phyloP scores from a whole-genome alignment of 2,329 filamentous ascomycete species.

The Penicillium sp. region DNA sequence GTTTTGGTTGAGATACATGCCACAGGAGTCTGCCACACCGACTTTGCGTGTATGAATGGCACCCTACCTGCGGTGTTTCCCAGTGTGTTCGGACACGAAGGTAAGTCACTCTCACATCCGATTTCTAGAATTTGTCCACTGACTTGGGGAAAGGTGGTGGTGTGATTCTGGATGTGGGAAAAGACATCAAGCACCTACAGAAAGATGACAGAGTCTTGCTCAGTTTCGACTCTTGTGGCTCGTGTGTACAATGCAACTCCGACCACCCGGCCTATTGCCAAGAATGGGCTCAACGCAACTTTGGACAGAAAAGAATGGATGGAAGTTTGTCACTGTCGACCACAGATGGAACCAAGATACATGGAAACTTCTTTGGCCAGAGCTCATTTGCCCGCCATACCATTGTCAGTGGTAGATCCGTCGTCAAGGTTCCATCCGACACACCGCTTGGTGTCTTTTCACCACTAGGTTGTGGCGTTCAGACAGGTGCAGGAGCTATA shows the following conservation, averaged over 20 bases:
- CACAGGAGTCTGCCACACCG: slow-evolving; percentile 39
- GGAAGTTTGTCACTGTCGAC: not conserved
- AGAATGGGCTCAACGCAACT: slow-evolving; percentile 2
- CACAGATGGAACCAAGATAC: not conserved
- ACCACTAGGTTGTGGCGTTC: slow-evolving; percentile 35
- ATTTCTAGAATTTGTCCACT: not conserved
- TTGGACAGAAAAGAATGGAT: slow-evolving; percentile 8
- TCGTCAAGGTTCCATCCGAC: slow-evolving; percentile 20
- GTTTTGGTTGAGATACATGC: slow-evolving; percentile 37
- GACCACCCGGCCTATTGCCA: not conserved
- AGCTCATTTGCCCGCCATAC: slow-evolving; percentile 36
- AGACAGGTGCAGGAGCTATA: slow-evolving; percentile 33
- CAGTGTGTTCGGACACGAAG: not conserved
- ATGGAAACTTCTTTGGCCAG: slow-evolving; percentile 42
- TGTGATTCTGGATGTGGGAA: not conserved
- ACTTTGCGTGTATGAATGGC: slow-evolving; percentile 26
- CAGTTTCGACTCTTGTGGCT: not conserved
- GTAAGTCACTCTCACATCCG: not conserved
- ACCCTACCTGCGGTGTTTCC: not conserved
- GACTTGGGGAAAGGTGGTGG: not conserved
- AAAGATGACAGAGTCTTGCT: not conserved
- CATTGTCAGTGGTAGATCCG: slow-evolving; percentile 28
- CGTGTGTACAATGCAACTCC: not conserved
- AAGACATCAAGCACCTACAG: not conserved
- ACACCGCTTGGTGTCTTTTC: slow-evolving; percentile 25